Evolutionary conservation across 305 asterid genomes (phyloP), one percentile per base, ranked within the genome.

Genomic region (Fraxinus floribunda): DNA sequence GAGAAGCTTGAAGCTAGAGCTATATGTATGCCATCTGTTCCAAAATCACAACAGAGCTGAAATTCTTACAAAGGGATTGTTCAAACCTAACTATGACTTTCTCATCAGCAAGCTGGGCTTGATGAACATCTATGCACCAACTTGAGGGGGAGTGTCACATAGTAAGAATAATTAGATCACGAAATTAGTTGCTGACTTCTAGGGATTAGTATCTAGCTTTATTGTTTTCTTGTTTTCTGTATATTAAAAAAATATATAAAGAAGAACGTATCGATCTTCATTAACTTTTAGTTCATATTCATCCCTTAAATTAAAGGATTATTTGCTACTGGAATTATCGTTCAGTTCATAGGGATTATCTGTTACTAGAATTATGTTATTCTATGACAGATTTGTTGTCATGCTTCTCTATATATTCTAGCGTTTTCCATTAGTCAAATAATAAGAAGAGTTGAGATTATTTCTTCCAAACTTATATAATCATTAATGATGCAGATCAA

Each of bases 401-500:
- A 18, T 57, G 68, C 30, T 57, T 57, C 68, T 57, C 68, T 20
- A 57, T 57, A 18, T 57, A 57, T 57, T 57, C 29, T 57, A 57
- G 68, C 13, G 7, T 57, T 57, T 57, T 57, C 68, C 29, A 18
- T 57, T 57, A 57, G 68, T 18, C 3, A 57, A 57, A 57, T 57
- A 20, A 20, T 57, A 57, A 57, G 26, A 57, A 55, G 29, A 57
- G 22, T 57, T 57, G 24, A 7, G 29, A 18, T 57, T 1, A 6
- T 7, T 57, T 57, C 68, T 57, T 57, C 13, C 7, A 57, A 57
- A 57, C 68, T 57, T 2, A 20, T 57, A 57, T n/a, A 55, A 55
- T 55, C 64, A 55, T 79, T 74, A 84, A 81, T 85, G 57, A 70
- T 92, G 97, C 98, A 96, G 99, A 92, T 84, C 97, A 90, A 84